Base-by-base conservation (phyloP, 164 flowering plant genomes). In the Macadamia tetraphylla region DNA sequence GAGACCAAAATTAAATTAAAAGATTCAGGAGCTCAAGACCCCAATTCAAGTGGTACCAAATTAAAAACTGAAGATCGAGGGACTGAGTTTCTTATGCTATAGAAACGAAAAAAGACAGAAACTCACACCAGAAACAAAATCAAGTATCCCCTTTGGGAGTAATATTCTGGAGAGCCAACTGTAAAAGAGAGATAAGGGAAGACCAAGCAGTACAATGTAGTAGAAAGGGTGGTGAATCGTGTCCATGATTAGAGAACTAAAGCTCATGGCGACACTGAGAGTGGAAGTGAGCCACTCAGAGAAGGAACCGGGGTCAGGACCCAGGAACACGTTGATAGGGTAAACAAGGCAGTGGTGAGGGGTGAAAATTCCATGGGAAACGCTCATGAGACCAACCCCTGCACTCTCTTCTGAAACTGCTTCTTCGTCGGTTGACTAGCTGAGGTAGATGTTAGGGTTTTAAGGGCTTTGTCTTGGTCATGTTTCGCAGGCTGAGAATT, bases 251-350 rank as follows among this genome's bases (percentile, higher is more conserved):
- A 69, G n/a, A 48, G 88, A 81, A 30, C 82, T 88, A 29, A 77
- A 30, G 43, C 69, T 60, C 8, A 70, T 64, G 12, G 78, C 85
- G 43, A 74, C 17, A 42, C 86, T 85, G 35, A 87, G 64, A 69
- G 84, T 76, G 60, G 84, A 77, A 46, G 81, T 79, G 53, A 93
- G 85, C 98, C 98, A 93, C 64, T 89, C 88, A 44, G 88, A 70
- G 86, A 93, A 93, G 64, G 98, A 90, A 44, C 98, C 98, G 43
- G 90, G 73, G 71, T 91, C 98, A 11, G 98, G 97, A 43, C 98
- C 97, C 70, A 93, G 81, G 87, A 93, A 93, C 71, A 97, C 88
- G 79, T 93, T 93, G 77, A 79, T 29, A 35, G 96, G 78, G 81
- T 89, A 94, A 67, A 76, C 58, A 58, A 94, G 67, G 70, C 88